Evolutionary conservation across 495 filamentous ascomycete species (phyloP), one percentile per base, ranked within the genome.

Genomic region (Penicillium angulare): DNA sequence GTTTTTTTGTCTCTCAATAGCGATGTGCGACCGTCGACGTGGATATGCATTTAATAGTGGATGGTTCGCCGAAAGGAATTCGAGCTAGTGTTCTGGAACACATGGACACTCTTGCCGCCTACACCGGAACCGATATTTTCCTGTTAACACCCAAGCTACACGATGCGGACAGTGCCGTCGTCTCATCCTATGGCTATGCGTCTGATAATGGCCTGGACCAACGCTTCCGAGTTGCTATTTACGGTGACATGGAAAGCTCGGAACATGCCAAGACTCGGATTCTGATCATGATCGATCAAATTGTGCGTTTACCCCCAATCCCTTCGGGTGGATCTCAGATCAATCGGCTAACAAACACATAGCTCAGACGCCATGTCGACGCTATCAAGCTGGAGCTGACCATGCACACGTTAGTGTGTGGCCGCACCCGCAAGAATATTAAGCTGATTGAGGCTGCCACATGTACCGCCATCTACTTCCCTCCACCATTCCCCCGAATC

Each of bases 241-340:
- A 92, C 59, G 95, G 95, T 27, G 93, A 97, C 67, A 84, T 90
- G 76, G 86, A 97, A 71, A 95, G 88, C 63, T 85, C 88, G 7
- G 93, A 98, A 71, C 90, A 97, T 72, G 95, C 95, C 50, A 97
- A 97, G 79, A 96, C 91, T 1, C 79, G 92, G 52, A 84, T 97
- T 24, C 79, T 98, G 62, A 92, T 97, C 71, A 90, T 97, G 78
- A 97, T 98, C 62, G 93, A 98, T 65, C 87, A 92, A 75, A 83
- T 97, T 73, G 92, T 97, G 81, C 59, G 88, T 75, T 43, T n/a
- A n/a, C n/a, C n/a, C n/a, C n/a, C n/a, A n/a, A n/a, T n/a, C 32
- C 50, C 16, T 49, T 40, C 42, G 33, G 53, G 46, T 32, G 39
- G 6, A 40, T 16, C 20, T 18, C 18, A 16, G 32, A 52, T 10